Evolutionary conservation across 768 basidiomycete species (phyloP), one percentile per base, ranked within the genome.

Genomic region (Asterophora lycoperdoides): DNA sequence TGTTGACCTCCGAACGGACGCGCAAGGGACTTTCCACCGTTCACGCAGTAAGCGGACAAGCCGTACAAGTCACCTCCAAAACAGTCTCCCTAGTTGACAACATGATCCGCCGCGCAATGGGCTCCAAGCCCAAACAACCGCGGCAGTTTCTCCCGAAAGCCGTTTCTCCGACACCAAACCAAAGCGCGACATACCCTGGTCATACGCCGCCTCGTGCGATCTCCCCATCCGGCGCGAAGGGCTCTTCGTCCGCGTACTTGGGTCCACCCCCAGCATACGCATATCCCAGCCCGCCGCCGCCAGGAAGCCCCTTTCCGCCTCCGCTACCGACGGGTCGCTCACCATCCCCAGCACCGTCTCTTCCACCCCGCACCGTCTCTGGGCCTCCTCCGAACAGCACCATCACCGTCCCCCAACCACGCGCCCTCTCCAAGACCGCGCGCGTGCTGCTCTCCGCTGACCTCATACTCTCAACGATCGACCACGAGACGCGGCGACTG

Each of bases 21-120:
- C 78, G 78, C 28, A 73, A 76, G 40, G 76, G 78, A 3, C 74
- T 91, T 0, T 64, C 77, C 4, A 72, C 69, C 3, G 79, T 86
- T 2, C 86, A 89, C 56, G 73, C 79, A 8, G 69, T 84, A 46
- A 83, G 75, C 49, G 82, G 81, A 0, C 72, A 81, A 56, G 86
- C 84, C 0, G 84, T 83, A 29, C 76, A 79, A 56, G 76, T 86
- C 52, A 86, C 81, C 46, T 62, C 76, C 11, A 77, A 78, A 53
- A 88, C 86, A 0, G 70, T 87, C 30, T 68, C 67, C 2, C 61
- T 77, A 47, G 79, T 89, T 53, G 82, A 87, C 58, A 64, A 58
- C 42, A 74, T 83, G 71, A 78, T 87, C 46, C 70, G 77, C 15
- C 70, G 71, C 9, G 79, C 81, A 0, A 73, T 83, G 48, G 79